These are phyloP conservation scores for Avena sativa DNA, from an alignment of 176 grass and related monocot genomes.

Conservation along the genomic window DNA sequence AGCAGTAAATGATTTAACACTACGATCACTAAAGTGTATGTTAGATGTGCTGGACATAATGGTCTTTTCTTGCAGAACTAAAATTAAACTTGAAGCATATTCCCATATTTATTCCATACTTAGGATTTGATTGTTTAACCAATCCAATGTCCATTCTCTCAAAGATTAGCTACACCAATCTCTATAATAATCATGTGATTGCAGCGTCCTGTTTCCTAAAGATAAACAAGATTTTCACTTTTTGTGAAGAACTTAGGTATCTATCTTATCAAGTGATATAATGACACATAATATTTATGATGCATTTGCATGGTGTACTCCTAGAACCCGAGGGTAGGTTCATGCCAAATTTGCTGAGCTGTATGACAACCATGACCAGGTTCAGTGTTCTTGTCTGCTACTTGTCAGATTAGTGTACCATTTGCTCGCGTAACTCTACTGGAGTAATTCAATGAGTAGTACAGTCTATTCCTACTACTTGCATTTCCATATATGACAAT, in stretches of 20 bases:
- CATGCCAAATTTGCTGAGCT: conserved; percentile 14
- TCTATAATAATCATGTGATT: conserved; percentile 38
- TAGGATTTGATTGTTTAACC: conserved; percentile 34
- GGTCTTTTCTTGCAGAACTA: not conserved
- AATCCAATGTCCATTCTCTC: conserved; percentile 44
- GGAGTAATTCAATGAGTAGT: not conserved
- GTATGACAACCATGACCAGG: conserved; percentile 29
- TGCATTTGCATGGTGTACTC: not conserved
- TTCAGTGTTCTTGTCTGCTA: conserved; percentile 1
- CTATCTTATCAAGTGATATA: conserved; percentile 35
- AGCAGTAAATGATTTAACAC: not conserved
- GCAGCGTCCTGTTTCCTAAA: not conserved
- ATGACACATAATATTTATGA: conserved; percentile 22
- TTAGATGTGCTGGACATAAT: not conserved
- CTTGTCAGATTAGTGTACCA: conserved; percentile 14
- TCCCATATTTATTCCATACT: conserved; percentile 14
- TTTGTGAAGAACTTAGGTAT: conserved; percentile 31
- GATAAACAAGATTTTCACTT: not conserved
- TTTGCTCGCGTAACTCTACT: not conserved
- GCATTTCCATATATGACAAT: conserved; percentile 24
- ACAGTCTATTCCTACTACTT: not conserved
- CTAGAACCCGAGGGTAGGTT: conserved; percentile 17
- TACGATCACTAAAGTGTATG: not conserved
- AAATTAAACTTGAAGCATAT: conserved; percentile 31
- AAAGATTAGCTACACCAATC: conserved; percentile 2